Evolutionary conservation across 352 stramenopile species (phyloP).

Genomic region (Thraustotheca clavata): DNA sequence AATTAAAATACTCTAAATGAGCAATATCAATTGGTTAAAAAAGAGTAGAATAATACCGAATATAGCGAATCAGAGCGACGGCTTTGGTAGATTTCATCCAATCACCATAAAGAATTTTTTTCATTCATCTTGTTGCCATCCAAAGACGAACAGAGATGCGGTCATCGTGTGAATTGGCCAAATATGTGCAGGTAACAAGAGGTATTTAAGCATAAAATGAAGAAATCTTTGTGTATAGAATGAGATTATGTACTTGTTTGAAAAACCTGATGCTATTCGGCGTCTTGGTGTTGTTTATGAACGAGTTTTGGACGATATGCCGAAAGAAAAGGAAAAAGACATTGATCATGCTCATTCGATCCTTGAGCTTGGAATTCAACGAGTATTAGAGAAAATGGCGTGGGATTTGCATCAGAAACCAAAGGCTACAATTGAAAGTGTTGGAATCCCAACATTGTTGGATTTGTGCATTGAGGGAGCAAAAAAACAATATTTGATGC

Average conservation of each 20-base stretch:
- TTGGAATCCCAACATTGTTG: slow-evolving; percentile 59
- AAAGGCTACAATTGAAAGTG: slow-evolving; percentile 39
- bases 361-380: slow-evolving; percentile 70
- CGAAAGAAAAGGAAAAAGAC: background rate
- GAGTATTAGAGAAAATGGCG: slow-evolving; percentile 65
- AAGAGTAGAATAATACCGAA: too few species aligned
- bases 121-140: too few species aligned
- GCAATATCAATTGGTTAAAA: too few species aligned
- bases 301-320: slow-evolving; percentile 6
- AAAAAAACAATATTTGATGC: slow-evolving; percentile 44
- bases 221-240: slow-evolving; percentile 25
- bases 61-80: too few species aligned
- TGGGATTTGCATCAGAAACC: slow-evolving; percentile 63
- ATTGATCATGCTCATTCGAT: slow-evolving; percentile 34
- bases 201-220: background rate
- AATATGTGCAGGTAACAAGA: background rate
- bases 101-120: too few species aligned
- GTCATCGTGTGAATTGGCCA: background rate
- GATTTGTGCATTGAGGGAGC: slow-evolving; percentile 80
- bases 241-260: slow-evolving; percentile 54
- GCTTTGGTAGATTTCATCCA: too few species aligned
- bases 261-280: slow-evolving; percentile 38
- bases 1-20: too few species aligned
- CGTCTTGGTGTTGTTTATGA: slow-evolving; percentile 41
- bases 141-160: background rate